Percentiles rank a stretch among this genome's conserved stretches.
These are phyloP conservation scores for Colletotrichum karsti DNA, from an alignment of 2,329 filamentous ascomycete species.

Conservation along the genomic window DNA sequence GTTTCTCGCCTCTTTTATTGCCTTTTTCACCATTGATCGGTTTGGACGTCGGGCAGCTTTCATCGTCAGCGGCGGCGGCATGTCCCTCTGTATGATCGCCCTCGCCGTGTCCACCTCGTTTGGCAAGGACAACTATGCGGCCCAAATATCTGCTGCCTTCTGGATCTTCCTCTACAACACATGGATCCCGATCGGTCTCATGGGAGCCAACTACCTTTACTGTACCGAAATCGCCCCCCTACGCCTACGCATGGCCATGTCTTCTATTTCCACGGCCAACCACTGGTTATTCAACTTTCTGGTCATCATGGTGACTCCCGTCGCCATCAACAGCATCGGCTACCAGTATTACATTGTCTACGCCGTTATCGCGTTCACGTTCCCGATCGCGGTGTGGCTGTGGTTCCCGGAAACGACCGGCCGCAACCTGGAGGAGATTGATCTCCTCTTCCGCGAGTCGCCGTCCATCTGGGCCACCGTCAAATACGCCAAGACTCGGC, in stretches of 20 bases:
- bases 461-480: conserved; percentile 44
- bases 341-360: conserved; percentile 62
- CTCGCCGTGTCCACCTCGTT: conserved; percentile 61
- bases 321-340: conserved; percentile 57
- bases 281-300: conserved; percentile 61
- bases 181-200: conserved; percentile 67
- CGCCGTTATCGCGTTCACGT: conserved; percentile 52
- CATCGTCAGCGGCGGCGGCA: conserved; percentile 59
- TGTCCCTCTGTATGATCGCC: conserved; percentile 62
- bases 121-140: conserved; percentile 50
- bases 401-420: conserved; percentile 58
- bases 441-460: conserved; percentile 51
- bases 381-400: conserved; percentile 53
- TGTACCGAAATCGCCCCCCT: conserved; percentile 65
- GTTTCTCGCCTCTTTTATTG: conserved; percentile 58
- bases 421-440: conserved; percentile 55
- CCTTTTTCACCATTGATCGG: conserved; percentile 59
- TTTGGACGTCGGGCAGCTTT: conserved; percentile 59
- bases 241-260: conserved; percentile 60
- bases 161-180: conserved; percentile 69
- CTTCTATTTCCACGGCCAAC: conserved; percentile 62
- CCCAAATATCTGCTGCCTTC: conserved; percentile 59
- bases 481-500: conserved; percentile 42
- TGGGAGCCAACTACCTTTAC: conserved; percentile 68
- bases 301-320: conserved; percentile 51